These are phyloP conservation scores for Jackrogersella minutella DNA, from an alignment of 495 filamentous ascomycete genomes.

Conservation along the genomic window DNA sequence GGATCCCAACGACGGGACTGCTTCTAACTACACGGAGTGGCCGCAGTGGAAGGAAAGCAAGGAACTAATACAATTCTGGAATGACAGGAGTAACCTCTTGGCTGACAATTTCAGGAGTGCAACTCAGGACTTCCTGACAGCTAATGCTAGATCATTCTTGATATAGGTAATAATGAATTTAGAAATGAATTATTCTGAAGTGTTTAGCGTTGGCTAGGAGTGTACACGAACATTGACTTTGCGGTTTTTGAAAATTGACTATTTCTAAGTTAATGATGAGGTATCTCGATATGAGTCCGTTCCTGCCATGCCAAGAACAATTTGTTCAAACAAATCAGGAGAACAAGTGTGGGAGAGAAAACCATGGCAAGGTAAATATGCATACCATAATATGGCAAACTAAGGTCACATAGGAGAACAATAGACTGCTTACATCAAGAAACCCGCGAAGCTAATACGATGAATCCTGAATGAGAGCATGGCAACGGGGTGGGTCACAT, in stretches of 20 bases:
- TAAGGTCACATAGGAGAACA: neutral
- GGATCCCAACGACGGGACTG: conserved; percentile 66
- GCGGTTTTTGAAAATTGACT: neutral
- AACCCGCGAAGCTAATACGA: neutral
- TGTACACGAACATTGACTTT: neutral
- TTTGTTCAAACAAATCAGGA: neutral
- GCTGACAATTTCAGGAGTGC: conserved; percentile 67
- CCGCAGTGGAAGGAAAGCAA: conserved; percentile 65
- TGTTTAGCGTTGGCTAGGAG: conserved; percentile 5
- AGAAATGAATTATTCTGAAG: conserved; percentile 33
- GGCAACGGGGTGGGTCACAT: neutral
- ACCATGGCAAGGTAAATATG: neutral
- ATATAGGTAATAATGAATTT: conserved; percentile 61
- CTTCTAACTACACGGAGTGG: conserved; percentile 59
- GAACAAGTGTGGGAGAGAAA: neutral
- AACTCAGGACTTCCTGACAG: conserved; percentile 56
- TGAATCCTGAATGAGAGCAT: neutral
- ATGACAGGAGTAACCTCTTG: conserved; percentile 52
- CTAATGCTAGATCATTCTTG: no score
- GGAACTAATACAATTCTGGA: conserved; percentile 66
- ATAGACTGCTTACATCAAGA: neutral
- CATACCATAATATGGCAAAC: neutral
- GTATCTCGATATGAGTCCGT: neutral
- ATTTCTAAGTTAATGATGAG: neutral
- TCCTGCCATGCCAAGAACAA: neutral